Base-by-base conservation (phyloP, 2,329 filamentous ascomycete genomes). In the Apiospora marii region DNA sequence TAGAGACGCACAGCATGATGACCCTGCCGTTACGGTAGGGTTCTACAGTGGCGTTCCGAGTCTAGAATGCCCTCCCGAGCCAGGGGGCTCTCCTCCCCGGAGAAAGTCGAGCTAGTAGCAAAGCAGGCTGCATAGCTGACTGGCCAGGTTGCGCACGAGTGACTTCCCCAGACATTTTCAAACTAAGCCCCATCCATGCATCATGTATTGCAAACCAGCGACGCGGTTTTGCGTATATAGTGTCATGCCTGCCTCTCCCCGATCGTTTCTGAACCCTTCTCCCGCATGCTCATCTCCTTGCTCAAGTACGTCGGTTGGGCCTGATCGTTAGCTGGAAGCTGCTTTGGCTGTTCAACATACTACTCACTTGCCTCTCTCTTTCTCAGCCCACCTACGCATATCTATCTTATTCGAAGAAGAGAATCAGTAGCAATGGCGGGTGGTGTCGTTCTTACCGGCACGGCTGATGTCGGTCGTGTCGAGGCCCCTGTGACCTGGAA, bases 401-500 rank as follows among this genome's bases (percentile, higher is more conserved):
- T 7, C 12, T 22, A 1, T 19, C 22, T 41, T 61, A 30, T 2
- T 16, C 13, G 19, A 46, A 67, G 46, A 64, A 64, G 70, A 70
- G 34, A 27, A 14, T 43, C 72, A 37, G 34, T 67, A 72, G 51
- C 58, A 44, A 79, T 83, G 82, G 76, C 80, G 68, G 78, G 78
- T 61, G 78, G 75, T 74, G 76, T 75, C 37, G 74, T 78, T 44
- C 73, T 75, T 71, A 74, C 76, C 69, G 85, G 84, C 73, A 85
- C 86, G 72, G 77, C 82, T 78, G 87, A 90, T 78, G 83, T 87
- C 76, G 82, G 81, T 76, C 87, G 87, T 77, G 84, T 92, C 76
- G 88, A 90, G 79, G 88, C 88, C 41, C 88, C 88, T 12, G 86
- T 90, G 72, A 89, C 88, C 71, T 72, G 86, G 77, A 89, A 89